phyloP scores from a whole-genome alignment of 257 asterid species.

The Petunia axillaris region DNA sequence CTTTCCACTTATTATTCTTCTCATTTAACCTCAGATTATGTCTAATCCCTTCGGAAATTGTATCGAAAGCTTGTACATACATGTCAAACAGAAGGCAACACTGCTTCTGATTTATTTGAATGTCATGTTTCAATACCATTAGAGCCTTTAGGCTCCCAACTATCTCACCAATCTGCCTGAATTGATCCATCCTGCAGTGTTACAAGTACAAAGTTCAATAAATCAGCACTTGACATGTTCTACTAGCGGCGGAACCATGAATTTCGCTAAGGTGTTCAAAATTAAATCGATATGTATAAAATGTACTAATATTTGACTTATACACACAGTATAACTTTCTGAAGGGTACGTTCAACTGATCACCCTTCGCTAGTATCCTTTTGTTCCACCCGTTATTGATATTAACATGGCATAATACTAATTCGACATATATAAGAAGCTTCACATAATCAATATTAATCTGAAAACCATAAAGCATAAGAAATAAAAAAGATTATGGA shows the following conservation, averaged over 20 bases:
- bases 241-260: too few relatives aligned
- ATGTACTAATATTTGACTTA: too few relatives aligned
- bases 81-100: constrained; percentile 73
- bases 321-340: too few relatives aligned
- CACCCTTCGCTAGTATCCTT: too few relatives aligned
- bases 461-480: neutral
- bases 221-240: too few relatives aligned
- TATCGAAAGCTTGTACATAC: constrained; percentile 61
- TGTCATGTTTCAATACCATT: constrained; percentile 80
- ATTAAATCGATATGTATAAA: too few relatives aligned
- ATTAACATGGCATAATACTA: too few relatives aligned
- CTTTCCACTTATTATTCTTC: constrained; percentile 68
- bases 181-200: constrained; percentile 65
- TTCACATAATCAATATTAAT: too few relatives aligned
- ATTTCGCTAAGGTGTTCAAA: too few relatives aligned
- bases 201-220: neutral
- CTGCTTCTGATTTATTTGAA: constrained; percentile 72
- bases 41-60: constrained; percentile 62
- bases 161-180: constrained; percentile 83
- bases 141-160: constrained; percentile 77
- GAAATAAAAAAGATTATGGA: neutral
- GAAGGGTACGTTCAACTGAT: too few relatives aligned
- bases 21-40: constrained; percentile 69
- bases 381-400: too few relatives aligned
- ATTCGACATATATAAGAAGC: neutral